phyloP scores from a whole-genome alignment of 1,139 yeast genomes.

The Waltiozyma sp. region DNA sequence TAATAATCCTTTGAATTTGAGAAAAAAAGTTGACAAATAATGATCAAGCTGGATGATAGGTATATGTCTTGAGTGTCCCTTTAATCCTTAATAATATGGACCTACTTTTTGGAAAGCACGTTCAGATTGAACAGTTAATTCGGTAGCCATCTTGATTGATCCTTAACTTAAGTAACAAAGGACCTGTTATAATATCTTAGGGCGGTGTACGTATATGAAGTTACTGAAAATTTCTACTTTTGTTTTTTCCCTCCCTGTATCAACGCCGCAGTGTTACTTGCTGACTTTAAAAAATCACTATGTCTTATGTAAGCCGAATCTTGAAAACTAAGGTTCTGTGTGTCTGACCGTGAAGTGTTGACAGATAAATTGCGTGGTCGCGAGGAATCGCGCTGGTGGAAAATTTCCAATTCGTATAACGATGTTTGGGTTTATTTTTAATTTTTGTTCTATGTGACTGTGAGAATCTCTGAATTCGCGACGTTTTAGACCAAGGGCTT shows the following conservation, averaged over 20 bases:
- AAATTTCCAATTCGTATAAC: not conserved
- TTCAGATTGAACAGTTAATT: conserved; percentile 99
- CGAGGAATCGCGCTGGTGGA: not conserved
- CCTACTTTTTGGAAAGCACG: conserved; percentile 99
- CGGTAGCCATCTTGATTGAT: conserved; percentile 80
- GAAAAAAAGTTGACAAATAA: no score
- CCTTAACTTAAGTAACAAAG: conserved; percentile 1
- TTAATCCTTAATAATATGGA: conserved; percentile 9
- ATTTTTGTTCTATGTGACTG: not conserved
- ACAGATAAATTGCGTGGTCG: not conserved
- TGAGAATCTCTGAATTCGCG: not conserved
- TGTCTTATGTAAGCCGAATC: not conserved
- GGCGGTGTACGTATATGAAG: conserved; percentile 1
- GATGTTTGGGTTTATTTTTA: not conserved
- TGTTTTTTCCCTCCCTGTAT: not conserved
- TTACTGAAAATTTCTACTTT: conserved; percentile 4
- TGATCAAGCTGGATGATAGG: no score
- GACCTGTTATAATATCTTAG: no score
- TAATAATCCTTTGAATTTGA: not conserved
- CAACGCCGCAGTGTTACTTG: not conserved
- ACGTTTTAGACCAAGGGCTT: not conserved
- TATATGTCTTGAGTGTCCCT: not conserved
- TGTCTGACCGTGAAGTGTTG: not conserved
- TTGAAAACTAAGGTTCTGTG: not conserved
- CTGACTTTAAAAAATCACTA: not conserved